Conservation (phyloP, 2,329 filamentous ascomycete species). For the Arthrinium phaeospermum region DNA sequence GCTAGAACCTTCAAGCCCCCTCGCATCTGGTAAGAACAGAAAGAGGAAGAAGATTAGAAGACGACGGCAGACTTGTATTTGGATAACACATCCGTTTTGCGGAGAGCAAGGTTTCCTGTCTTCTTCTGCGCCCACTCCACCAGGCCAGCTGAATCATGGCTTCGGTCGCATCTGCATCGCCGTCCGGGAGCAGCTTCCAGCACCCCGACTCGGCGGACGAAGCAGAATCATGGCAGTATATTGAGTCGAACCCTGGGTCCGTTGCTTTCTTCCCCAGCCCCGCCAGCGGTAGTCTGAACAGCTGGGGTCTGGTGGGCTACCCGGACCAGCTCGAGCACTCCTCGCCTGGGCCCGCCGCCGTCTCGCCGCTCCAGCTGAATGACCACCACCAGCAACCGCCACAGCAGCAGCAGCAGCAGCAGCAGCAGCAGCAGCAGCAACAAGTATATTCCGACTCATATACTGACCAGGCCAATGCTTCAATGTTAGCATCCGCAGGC, state of each 20-base stretch:
- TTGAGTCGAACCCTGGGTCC: slow-evolving; percentile 39
- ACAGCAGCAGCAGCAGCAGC: slow-evolving; percentile 40
- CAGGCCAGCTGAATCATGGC: slow-evolving; percentile 33
- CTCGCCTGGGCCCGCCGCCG: slow-evolving; percentile 34
- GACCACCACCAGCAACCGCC: slow-evolving; percentile 42
- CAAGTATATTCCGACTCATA: slow-evolving; percentile 9
- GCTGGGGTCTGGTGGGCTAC: slow-evolving; percentile 52
- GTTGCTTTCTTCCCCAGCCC: slow-evolving; percentile 56
- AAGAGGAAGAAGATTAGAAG: not conserved
- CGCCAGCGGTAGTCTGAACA: slow-evolving; percentile 52
- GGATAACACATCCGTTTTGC: not conserved
- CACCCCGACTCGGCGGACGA: slow-evolving; percentile 39
- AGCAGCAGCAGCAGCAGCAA: slow-evolving; percentile 34
- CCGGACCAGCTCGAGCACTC: slow-evolving; percentile 42
- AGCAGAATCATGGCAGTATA: slow-evolving; percentile 40
- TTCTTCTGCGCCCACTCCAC: not conserved
- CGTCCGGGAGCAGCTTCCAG: slow-evolving; percentile 35
- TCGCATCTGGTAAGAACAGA: slow-evolving; percentile 1
- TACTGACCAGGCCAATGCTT: slow-evolving; percentile 17
- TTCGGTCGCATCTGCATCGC: slow-evolving; percentile 39
- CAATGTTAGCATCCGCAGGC: slow-evolving; percentile 28
- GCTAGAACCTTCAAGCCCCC: not conserved
- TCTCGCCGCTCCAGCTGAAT: slow-evolving; percentile 51
- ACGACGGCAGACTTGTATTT: not conserved
- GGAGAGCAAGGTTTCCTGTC: not conserved